These are phyloP conservation scores for Coprinopsis sp. DNA, from an alignment of 768 basidiomycete species.

Conservation along the genomic window DNA sequence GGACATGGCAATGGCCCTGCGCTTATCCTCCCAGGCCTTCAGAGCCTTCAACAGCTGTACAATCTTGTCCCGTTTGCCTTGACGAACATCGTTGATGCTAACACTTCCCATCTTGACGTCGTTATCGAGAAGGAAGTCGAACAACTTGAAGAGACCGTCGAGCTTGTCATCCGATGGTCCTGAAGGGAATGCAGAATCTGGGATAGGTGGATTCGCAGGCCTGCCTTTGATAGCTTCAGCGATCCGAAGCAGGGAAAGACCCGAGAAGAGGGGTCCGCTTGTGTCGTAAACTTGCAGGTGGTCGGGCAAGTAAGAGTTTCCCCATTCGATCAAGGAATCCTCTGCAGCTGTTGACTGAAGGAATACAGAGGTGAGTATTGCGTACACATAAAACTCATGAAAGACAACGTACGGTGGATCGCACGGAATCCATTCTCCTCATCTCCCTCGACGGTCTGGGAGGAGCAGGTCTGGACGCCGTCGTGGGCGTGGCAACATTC, in stretches of 20 bases:
- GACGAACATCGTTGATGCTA: conserved; percentile 89
- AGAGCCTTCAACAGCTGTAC: conserved; percentile 72
- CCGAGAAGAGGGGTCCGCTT: conserved; percentile 46
- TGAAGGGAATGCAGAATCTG: conserved; percentile 73
- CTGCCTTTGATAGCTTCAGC: conserved; percentile 76
- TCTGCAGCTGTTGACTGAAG: conserved; percentile 27
- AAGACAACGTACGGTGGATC: conserved; percentile 22
- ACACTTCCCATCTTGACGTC: conserved; percentile 89
- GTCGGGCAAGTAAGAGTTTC: conserved; percentile 76
- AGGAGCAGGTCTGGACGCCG: conserved; percentile 39
- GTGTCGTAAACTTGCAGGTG: conserved; percentile 52
- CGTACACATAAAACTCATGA: background rate
- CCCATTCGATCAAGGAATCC: conserved; percentile 73
- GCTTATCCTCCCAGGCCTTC: conserved; percentile 77
- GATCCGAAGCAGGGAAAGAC: conserved; percentile 77
- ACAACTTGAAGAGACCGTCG: conserved; percentile 82
- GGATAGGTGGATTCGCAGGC: conserved; percentile 63
- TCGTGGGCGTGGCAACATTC: conserved; percentile 12
- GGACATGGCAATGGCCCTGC: conserved; percentile 49
- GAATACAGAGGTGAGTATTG: background rate
- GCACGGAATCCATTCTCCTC: conserved; percentile 37
- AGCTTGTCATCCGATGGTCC: conserved; percentile 71
- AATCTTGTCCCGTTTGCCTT: conserved; percentile 78
- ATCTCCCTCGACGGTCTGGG: conserved; percentile 67
- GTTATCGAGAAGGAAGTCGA: conserved; percentile 90